A percentile compares a stretch with the other conserved stretches of the same genome.
Conservation (phyloP, 305 asterid species). For the Stenogyne calaminthoides region DNA sequence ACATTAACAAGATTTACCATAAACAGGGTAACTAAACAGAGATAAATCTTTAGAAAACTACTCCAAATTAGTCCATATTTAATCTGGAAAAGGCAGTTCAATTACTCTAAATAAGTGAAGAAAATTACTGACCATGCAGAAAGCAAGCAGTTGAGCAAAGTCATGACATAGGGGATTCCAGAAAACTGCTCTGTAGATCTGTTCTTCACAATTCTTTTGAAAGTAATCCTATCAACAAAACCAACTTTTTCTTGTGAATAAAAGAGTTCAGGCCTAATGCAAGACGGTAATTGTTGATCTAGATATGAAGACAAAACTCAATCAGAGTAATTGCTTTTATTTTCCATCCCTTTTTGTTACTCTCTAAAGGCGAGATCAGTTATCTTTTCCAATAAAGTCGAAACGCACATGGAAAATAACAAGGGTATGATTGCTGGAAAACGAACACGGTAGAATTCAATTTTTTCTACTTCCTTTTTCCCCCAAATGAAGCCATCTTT, state of each 20-base stretch:
- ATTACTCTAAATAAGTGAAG: background rate
- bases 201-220: conserved; percentile 67
- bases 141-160: conserved; percentile 82
- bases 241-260: background rate
- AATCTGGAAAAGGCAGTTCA: background rate
- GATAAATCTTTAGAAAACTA: background rate
- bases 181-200: conserved; percentile 77
- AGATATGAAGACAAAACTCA: background rate
- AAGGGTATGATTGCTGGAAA: background rate
- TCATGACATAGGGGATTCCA: conserved; percentile 81
- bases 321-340: background rate
- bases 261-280: background rate
- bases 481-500: background rate
- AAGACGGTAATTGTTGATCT: background rate
- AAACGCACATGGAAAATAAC: conserved; percentile 9
- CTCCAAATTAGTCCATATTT: background rate
- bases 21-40: background rate
- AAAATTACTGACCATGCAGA: conserved; percentile 59
- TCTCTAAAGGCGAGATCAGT: background rate
- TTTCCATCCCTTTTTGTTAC: background rate
- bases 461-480: background rate
- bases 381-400: conserved; percentile 13
- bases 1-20: background rate
- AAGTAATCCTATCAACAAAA: conserved; percentile 59
- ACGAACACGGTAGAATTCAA: background rate